A percentile compares a stretch with the other conserved stretches of the same genome.
These are phyloP conservation scores for Dimocarpus longan DNA, from an alignment of 345 rosid genomes.

Conservation along the genomic window DNA sequence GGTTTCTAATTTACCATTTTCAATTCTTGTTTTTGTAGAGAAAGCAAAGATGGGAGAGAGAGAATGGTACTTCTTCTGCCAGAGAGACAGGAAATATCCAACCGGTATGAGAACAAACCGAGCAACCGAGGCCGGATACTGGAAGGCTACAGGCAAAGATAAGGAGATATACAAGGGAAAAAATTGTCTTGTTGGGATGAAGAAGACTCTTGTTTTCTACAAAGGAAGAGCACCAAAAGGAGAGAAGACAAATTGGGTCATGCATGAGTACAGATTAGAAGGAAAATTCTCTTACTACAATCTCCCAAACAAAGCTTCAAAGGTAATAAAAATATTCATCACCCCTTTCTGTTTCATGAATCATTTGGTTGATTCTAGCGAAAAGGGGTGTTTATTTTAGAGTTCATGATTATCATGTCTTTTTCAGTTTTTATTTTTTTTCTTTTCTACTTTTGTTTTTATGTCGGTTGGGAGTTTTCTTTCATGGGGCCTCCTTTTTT, in stretches of 20 bases:
- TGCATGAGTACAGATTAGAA: slow-evolving; percentile 94
- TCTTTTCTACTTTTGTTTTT: slow-evolving; percentile 19
- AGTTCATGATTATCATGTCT: not conserved
- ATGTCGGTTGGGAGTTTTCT: slow-evolving; percentile 37
- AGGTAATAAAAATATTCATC: slow-evolving; percentile 41
- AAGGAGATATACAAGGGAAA: slow-evolving; percentile 78
- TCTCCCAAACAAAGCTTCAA: slow-evolving; percentile 58
- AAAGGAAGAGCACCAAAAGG: slow-evolving; percentile 97
- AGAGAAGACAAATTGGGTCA: slow-evolving; percentile 93
- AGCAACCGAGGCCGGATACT: slow-evolving; percentile 87
- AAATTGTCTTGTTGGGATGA: slow-evolving; percentile 86
- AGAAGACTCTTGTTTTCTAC: slow-evolving; percentile 98
- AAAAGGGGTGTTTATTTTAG: not conserved
- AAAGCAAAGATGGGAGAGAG: slow-evolving; percentile 98
- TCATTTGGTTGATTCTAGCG: not conserved
- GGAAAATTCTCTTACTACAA: slow-evolving; percentile 74
- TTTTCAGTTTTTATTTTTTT: slow-evolving; percentile 12
- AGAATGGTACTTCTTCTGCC: slow-evolving; percentile 93
- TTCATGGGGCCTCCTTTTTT: slow-evolving; percentile 27
- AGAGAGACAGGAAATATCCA: slow-evolving; percentile 91
- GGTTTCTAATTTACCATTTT: not conserved
- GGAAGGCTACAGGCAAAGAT: slow-evolving; percentile 99
- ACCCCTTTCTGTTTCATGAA: not conserved
- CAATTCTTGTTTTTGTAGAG: slow-evolving; percentile 37
- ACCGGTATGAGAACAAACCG: slow-evolving; percentile 97